Evolutionary conservation across 176 grass and related monocot species (phyloP), one percentile per base, ranked within the genome.

Genomic region (Secale cereale): DNA sequence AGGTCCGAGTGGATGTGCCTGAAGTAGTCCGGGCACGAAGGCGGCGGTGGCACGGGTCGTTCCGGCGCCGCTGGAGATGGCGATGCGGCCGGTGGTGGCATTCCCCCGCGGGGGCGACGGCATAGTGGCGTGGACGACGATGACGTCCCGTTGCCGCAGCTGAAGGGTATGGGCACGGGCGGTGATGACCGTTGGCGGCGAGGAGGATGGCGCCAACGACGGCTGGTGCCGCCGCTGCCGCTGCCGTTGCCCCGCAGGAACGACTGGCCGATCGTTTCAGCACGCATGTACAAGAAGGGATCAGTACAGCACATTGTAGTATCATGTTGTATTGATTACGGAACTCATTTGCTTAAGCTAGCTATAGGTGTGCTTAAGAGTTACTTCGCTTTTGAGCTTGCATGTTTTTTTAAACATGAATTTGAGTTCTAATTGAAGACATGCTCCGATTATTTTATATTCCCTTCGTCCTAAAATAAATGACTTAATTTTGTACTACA

Each of bases 1-100:
- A 97, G 85, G 74, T 97, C 95, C 0, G 85, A 86, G 26, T 94
- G 89, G 65, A 97, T 97, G 78, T 86, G 75, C 9, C 92, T 85
- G 86, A 97, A 97, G 85, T 89, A 97, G 3, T 86, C 84, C 0
- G 95, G 95, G 64, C 92, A 94, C 39, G 59, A 64, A 4, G 61
- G 57, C 5, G 79, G 62, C 33, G 54, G 52, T n/a, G 22, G 31
- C 25, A 50, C 46, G 46, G 33, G 10, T 3, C 45, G 6, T 9
- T 60, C 75, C 14, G 57, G 63, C 52, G 61, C 11, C 11, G 26
- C 4, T 12, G 72, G 33, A 13, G 78, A 48, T n/a, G 90, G 30
- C 1, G 46, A 65, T 5, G 82, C 35, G 17, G 54, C 20, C 8
- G 40, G 64, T 32, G 70, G 19, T 61, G 64, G 71, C 69, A 27